These are phyloP conservation scores for Lepidium africanum DNA, from an alignment of 345 rosid genomes.

Conservation along the genomic window DNA sequence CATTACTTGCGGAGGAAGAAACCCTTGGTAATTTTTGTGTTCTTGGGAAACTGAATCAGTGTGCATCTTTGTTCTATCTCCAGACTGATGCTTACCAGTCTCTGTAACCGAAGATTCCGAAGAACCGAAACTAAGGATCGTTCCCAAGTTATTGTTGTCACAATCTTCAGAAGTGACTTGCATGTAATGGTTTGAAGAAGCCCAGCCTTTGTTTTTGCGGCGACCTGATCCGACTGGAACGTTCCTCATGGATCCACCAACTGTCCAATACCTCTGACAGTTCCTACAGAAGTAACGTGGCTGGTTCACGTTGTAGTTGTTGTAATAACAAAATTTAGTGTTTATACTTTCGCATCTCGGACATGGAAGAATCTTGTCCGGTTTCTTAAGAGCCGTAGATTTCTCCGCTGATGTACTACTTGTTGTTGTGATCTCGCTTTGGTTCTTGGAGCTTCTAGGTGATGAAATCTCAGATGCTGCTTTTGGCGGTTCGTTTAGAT, in stretches of 20 bases:
- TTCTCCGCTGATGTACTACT: conserved; percentile 29
- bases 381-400: conserved; percentile 43
- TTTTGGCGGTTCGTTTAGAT: conserved; percentile 23
- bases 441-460: conserved; percentile 30
- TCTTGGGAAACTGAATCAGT: conserved; percentile 21
- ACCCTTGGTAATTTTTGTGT: conserved; percentile 7
- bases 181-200: conserved; percentile 30
- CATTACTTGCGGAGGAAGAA: conserved; percentile 26
- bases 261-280: conserved; percentile 94
- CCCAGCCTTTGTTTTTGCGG: conserved; percentile 62
- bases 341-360: conserved; percentile 79
- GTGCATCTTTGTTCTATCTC: conserved; percentile 12
- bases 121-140: conserved; percentile 42
- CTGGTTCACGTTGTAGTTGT: conserved; percentile 83
- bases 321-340: conserved; percentile 86
- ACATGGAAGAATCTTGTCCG: conserved; percentile 64
- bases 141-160: conserved; percentile 29
- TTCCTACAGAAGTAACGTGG: conserved; percentile 86
- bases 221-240: conserved; percentile 85
- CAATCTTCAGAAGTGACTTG: conserved; percentile 16
- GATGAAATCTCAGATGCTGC: conserved; percentile 33
- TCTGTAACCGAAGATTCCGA: conserved; percentile 40
- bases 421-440: conserved; percentile 37
- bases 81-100: conserved; percentile 5
- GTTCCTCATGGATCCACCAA: conserved; percentile 84